Percentiles rank a stretch among this genome's conserved stretches.
Conservation (phyloP, 2,329 filamentous ascomycete genomes). For the Dactylonectria macrodidyma region DNA sequence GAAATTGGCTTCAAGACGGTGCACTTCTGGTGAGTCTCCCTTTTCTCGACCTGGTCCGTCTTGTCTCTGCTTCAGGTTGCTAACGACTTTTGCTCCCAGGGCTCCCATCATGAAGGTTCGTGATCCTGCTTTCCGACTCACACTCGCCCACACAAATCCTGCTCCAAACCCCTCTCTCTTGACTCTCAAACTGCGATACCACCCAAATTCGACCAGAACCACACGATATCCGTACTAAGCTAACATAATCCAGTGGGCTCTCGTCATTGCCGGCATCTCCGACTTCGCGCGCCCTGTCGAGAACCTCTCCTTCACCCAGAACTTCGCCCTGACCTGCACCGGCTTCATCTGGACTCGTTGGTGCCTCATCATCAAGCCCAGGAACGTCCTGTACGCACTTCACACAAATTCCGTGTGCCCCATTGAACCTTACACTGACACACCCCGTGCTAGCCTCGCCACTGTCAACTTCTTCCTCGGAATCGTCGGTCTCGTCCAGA, state of each 20-base stretch:
- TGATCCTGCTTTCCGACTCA: constrained; percentile 13
- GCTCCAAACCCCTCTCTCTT: background rate
- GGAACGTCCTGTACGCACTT: constrained; percentile 83
- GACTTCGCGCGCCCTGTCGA: constrained; percentile 94
- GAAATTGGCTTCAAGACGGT: constrained; percentile 91
- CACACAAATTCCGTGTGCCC: background rate
- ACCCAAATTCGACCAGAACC: background rate
- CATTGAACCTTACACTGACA: background rate
- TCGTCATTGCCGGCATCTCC: constrained; percentile 92
- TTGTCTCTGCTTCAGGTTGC: constrained; percentile 21
- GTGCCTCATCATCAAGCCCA: constrained; percentile 97
- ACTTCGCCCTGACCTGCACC: constrained; percentile 89
- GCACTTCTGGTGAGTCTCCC: constrained; percentile 88
- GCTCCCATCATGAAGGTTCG: constrained; percentile 89
- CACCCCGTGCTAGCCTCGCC: constrained; percentile 74
- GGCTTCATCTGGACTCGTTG: constrained; percentile 98
- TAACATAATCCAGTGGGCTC: constrained; percentile 76
- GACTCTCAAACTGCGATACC: background rate
- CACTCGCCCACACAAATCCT: background rate
- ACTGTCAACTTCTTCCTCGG: constrained; percentile 99
- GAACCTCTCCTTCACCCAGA: constrained; percentile 94
- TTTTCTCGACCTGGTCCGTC: background rate
- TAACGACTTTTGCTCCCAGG: constrained; percentile 64
- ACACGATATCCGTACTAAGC: constrained; percentile 29
- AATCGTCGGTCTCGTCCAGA: constrained; percentile 86